Base-by-base conservation (phyloP, 116 monocot species). In the Iris pallida region DNA sequence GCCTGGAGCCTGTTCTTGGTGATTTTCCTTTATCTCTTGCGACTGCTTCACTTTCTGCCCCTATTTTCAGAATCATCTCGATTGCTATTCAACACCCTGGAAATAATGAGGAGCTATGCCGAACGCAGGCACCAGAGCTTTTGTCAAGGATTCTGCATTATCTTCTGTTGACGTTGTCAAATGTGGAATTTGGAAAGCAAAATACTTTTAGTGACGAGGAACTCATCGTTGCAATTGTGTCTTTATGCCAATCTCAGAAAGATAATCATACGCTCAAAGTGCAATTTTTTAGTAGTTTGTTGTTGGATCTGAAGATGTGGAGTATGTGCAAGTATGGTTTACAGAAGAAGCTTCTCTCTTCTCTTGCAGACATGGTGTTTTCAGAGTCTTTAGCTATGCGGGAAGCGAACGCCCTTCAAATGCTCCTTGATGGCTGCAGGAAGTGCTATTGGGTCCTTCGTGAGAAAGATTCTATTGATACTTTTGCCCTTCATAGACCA, bases 341-440 rank as follows among this genome's bases (percentile, higher is more conserved):
- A 55, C 96, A 97, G 74, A 97, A 97, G 75, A 97, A 92, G 70
- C 92, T 92, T 76, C 71, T 97, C 14, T 97, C 92, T 81, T 89
- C 91, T 57, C 96, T 97, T 79, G 85, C 92, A 73, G 96, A 97
- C 81, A 92, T 97, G 92, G 87, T 97, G 19, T 97, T 92, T 76
- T 87, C 92, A n/a, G 96, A 97, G 55, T 80, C 81, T 47, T 79
- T 75, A 74, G 86, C 75, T 54, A 89, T 97, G 92, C 80, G 85
- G 30, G 96, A 92, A 79, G 92, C 96, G 2, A 97, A 90, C 76
- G 92, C 92, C 40, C 61, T 97, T 55, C 92, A 92, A 75, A 80
- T 97, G 87, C 87, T 97, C 77, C 92, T 97, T 83, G 96, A 97
- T 87, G 85, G 96, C 18, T 97, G 96, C 73, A 89, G 96, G 72